These are phyloP conservation scores for Heimioporus retisporus DNA, from an alignment of 1,284 basidiomycete genomes.

Conservation along the genomic window DNA sequence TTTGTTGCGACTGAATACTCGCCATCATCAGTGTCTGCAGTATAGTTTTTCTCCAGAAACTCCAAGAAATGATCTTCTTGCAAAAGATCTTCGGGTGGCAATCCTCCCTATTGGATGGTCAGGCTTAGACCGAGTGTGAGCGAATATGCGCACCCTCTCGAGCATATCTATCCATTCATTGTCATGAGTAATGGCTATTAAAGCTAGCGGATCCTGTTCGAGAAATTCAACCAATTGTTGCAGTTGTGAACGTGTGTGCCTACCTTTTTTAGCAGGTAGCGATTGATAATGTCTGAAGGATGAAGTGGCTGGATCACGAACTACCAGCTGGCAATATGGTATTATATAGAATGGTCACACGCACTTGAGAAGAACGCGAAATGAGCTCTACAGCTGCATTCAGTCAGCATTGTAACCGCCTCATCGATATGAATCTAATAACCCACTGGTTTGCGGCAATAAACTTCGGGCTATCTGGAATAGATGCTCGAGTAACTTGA, in stretches of 20 bases:
- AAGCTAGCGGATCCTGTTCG: neutral
- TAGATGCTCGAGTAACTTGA: neutral
- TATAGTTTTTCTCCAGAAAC: slow-evolving; percentile 1
- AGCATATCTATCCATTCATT: slow-evolving; percentile 9
- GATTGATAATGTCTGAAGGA: slow-evolving; percentile 15
- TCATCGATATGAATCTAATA: neutral
- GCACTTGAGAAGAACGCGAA: slow-evolving; percentile 2
- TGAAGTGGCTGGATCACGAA: slow-evolving; percentile 1
- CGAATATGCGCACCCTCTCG: neutral
- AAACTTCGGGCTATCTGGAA: neutral
- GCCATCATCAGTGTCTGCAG: neutral
- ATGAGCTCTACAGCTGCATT: neutral
- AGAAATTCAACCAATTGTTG: neutral
- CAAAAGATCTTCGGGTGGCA: neutral
- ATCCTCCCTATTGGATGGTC: neutral
- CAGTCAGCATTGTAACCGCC: neutral
- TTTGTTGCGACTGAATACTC: neutral
- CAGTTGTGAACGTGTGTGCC: no score
- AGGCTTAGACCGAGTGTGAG: neutral
- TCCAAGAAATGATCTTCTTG: neutral
- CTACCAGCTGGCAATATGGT: neutral
- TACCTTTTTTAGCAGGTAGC: slow-evolving; percentile 12
- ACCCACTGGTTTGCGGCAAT: neutral
- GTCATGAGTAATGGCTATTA: slow-evolving; percentile 8
- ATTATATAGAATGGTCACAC: neutral